Evolutionary conservation across 805 yeast species (phyloP), one percentile per base, ranked within the genome.

Genomic region (Wickerhamomyces sydowiorum): DNA sequence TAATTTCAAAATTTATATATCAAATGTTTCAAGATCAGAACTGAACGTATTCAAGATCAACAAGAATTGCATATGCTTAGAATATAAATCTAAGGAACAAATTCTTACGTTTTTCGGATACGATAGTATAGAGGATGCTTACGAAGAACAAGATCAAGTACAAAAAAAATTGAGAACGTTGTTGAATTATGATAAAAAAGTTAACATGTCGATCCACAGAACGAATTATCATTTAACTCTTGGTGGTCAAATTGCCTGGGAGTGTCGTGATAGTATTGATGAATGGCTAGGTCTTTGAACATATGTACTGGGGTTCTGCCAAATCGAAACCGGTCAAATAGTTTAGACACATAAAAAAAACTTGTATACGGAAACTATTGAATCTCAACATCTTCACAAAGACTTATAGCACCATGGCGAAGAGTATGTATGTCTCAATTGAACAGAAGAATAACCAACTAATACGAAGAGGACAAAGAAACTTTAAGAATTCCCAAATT

Each of bases 401-500:
- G n/a, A n/a, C n/a, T n/a, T n/a, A n/a, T n/a, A n/a, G n/a, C n/a
- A 24, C 12, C 27, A 24, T 24, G 27, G 8, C 27, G 12, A 24
- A 12, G 12, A 24, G 27, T 24, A 12, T 24, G 27, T 24, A 24
- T 12, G 10, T 12, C 8, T 24, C 10, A 24, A 24, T 24, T 24
- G 12, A 24, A 8, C 12, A 24, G 27, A 8, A 24, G 8, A 24
- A 8, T 12, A 24, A 24, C 12, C 12, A 8, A 29, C 32, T 31
- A 19, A 31, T 14, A 22, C 18, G 10, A 12, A 3, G 9, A 8
- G 12, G 7, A 3, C n/a, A 7, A 12, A 50, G 54, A 45, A 35
- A 44, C 54, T 5, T 41, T 44, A 39, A 49, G 31, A 39, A 21
- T 46, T 2, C 52, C 53, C 12, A 44, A 39, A 17, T 24, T 51